Evolutionary conservation across 2,329 filamentous ascomycete genomes (phyloP).

Genomic region (Dendrostoma leiphaemia): DNA sequence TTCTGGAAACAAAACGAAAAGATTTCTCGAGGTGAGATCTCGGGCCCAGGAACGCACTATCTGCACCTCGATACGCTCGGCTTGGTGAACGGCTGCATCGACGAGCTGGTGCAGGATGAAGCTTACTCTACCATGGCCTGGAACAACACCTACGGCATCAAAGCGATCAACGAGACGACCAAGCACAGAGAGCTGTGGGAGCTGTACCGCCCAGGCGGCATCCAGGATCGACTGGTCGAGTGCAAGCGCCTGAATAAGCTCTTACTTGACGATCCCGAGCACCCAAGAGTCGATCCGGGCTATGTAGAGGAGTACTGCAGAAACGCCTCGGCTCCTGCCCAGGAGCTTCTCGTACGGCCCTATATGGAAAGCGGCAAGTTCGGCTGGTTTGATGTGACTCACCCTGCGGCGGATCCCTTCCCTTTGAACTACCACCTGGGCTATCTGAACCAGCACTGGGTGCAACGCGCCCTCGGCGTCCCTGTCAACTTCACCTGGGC

Average conservation of each 20-base stretch:
- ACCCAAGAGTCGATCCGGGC: neutral
- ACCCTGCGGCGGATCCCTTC: slow-evolving; percentile 48
- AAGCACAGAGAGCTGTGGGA: slow-evolving; percentile 43
- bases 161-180: slow-evolving; percentile 45
- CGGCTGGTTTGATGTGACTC: slow-evolving; percentile 58
- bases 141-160: slow-evolving; percentile 49
- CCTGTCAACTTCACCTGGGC: slow-evolving; percentile 55
- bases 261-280: slow-evolving; percentile 43
- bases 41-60: slow-evolving; percentile 15
- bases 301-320: slow-evolving; percentile 16
- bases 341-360: neutral
- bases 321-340: neutral
- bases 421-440: slow-evolving; percentile 50
- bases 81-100: slow-evolving; percentile 17
- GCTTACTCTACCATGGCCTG: slow-evolving; percentile 14
- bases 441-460: slow-evolving; percentile 53
- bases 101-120: slow-evolving; percentile 1
- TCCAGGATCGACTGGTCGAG: slow-evolving; percentile 45
- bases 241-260: slow-evolving; percentile 39
- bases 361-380: slow-evolving; percentile 19
- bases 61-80: slow-evolving; percentile 19
- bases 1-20: slow-evolving; percentile 17
- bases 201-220: slow-evolving; percentile 44
- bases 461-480: slow-evolving; percentile 56
- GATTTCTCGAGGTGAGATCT: slow-evolving; percentile 15